Evolutionary conservation across 768 basidiomycete genomes (phyloP).

Genomic region (Peribolospora kevripleyi): DNA sequence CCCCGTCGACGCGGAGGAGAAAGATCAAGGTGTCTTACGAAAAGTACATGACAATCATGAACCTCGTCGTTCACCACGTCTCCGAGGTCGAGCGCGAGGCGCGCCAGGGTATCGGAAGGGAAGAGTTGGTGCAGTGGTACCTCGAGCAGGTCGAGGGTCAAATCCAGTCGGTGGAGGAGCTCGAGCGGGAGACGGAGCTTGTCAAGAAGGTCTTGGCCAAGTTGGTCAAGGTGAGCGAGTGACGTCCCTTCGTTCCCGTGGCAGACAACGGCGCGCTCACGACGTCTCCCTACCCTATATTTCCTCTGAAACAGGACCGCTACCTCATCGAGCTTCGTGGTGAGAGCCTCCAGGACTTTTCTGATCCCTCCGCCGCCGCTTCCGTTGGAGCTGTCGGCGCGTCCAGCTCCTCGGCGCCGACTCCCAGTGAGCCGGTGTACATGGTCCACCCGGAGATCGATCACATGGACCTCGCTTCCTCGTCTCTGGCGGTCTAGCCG

Average conservation of each 20-base stretch:
- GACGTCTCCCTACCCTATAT: neutral
- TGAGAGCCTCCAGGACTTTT: constrained; percentile 12
- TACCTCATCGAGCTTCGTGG: constrained; percentile 63
- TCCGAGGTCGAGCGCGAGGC: constrained; percentile 49
- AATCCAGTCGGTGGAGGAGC: constrained; percentile 55
- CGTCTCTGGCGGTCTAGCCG: too few relatives aligned
- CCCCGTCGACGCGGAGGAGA: constrained; percentile 17
- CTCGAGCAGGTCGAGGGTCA: constrained; percentile 69
- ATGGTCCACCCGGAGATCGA: too few relatives aligned
- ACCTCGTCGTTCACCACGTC: constrained; percentile 61
- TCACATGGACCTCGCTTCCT: too few relatives aligned
- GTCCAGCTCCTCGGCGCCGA: too few relatives aligned
- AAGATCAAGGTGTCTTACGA: constrained; percentile 90
- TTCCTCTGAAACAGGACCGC: constrained; percentile 33
- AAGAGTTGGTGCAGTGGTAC: constrained; percentile 92
- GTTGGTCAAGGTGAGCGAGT: constrained; percentile 52
- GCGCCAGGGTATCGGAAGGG: constrained; percentile 53
- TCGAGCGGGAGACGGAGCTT: constrained; percentile 75
- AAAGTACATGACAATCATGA: constrained; percentile 73
- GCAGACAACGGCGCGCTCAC: neutral
- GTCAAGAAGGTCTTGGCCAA: constrained; percentile 70
- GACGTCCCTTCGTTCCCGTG: neutral
- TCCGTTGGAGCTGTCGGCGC: too few relatives aligned
- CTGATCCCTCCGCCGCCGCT: too few relatives aligned
- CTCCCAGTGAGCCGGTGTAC: too few relatives aligned